Evolutionary conservation across 2,329 filamentous ascomycete species (phyloP).

Genomic region (Hyphodiscus sp.): DNA sequence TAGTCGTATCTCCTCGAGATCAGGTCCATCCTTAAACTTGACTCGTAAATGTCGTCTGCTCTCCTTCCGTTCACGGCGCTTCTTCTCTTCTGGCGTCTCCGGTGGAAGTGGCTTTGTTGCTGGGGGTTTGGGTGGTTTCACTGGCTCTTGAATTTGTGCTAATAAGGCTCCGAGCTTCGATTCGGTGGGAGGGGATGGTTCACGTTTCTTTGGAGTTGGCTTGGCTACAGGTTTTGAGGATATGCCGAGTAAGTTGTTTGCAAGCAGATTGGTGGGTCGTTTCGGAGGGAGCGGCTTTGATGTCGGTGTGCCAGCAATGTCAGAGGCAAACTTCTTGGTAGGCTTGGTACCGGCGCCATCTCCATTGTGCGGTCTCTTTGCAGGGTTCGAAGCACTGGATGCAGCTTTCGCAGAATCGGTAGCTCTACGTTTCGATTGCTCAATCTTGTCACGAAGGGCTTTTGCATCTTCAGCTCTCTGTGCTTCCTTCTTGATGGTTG

Average conservation of each 20-base stretch:
- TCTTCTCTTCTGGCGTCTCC: constrained; percentile 63
- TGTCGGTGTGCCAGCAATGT: constrained; percentile 22
- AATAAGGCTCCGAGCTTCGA: constrained; percentile 29
- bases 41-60: constrained; percentile 64
- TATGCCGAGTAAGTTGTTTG: constrained; percentile 25
- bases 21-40: constrained; percentile 60
- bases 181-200: constrained; percentile 25
- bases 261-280: constrained; percentile 11
- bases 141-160: constrained; percentile 29
- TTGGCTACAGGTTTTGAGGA: constrained; percentile 26
- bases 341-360: constrained; percentile 26
- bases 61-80: constrained; percentile 66
- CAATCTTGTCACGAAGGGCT: constrained; percentile 21
- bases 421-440: constrained; percentile 19
- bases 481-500: constrained; percentile 40
- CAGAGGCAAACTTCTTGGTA: constrained; percentile 29
- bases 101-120: constrained; percentile 27
- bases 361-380: constrained; percentile 29
- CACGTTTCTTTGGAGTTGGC: constrained; percentile 31
- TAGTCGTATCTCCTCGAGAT: constrained; percentile 58
- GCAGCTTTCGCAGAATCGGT: constrained; percentile 13
- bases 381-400: constrained; percentile 7
- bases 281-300: constrained; percentile 22
- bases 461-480: constrained; percentile 18
- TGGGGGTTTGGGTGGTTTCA: constrained; percentile 27